These are phyloP conservation scores for Candolleomyces aberdarensis DNA, from an alignment of 768 basidiomycete genomes.

Conservation along the genomic window DNA sequence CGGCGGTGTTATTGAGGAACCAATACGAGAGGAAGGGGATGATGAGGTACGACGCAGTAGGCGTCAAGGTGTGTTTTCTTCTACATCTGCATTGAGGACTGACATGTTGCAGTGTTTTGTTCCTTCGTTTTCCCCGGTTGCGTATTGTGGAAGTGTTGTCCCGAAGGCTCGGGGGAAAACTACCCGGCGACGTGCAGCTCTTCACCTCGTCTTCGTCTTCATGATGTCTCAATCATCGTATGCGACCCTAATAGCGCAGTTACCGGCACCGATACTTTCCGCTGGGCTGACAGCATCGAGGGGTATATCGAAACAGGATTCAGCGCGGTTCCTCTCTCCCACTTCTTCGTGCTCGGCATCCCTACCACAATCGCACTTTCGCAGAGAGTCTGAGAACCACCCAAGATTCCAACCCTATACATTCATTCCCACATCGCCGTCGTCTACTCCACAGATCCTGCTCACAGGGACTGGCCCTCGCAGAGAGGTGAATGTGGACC, in stretches of 20 bases:
- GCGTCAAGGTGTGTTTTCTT: background rate
- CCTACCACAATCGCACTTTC: conserved; percentile 4
- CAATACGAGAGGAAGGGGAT: conserved; percentile 79
- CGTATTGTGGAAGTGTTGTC: too few species aligned
- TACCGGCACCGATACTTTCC: conserved; percentile 4
- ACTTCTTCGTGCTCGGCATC: conserved; percentile 12
- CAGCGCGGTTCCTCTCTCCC: background rate
- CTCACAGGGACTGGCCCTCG: too few species aligned
- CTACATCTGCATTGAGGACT: too few species aligned
- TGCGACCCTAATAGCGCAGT: background rate
- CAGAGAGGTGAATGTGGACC: background rate
- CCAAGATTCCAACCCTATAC: conserved; percentile 26
- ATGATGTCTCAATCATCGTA: background rate
- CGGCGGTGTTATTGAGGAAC: conserved; percentile 51
- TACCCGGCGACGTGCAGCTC: too few species aligned
- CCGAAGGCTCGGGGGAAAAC: too few species aligned
- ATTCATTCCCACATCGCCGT: conserved; percentile 22
- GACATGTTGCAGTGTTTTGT: too few species aligned
- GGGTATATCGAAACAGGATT: conserved; percentile 1
- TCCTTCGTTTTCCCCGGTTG: too few species aligned
- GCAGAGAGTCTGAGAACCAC: conserved; percentile 12
- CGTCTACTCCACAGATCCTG: background rate
- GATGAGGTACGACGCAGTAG: conserved; percentile 60
- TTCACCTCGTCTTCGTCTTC: background rate
- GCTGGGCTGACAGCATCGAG: background rate